A percentile compares a stretch with the other conserved stretches of the same genome.
Conservation (phyloP, 257 asterid genomes). For the Solanum dulcamara region DNA sequence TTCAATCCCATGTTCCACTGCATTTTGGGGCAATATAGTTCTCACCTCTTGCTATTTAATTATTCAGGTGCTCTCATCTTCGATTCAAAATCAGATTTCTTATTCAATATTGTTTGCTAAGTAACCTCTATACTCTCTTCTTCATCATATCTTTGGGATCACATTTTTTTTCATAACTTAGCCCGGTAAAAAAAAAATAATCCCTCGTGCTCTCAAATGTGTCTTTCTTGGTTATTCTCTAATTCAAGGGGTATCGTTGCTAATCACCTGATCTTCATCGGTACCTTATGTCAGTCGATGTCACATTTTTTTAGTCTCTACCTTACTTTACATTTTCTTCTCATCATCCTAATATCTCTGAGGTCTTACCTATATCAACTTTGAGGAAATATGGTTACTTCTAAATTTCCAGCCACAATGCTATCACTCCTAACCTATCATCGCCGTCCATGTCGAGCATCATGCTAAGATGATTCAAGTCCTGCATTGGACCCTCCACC, state of each 20-base stretch:
- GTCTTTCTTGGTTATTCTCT: not conserved
- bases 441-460: not conserved
- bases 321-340: not conserved
- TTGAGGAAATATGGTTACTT: not conserved
- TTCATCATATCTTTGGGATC: not conserved
- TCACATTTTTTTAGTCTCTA: not conserved
- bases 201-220: not conserved
- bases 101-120: not conserved
- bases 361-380: not conserved
- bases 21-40: not conserved
- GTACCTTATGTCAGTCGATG: not conserved
- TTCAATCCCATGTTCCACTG: not conserved
- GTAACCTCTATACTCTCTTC: not conserved
- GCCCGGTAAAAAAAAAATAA: too few relatives aligned
- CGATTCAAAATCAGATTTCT: not conserved
- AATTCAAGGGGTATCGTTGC: not conserved
- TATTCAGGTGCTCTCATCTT: not conserved
- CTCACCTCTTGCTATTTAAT: not conserved
- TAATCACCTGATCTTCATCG: not conserved
- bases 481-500: not conserved
- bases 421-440: not conserved
- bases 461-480: not conserved
- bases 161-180: not conserved
- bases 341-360: not conserved
- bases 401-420: not conserved